Base-by-base conservation (phyloP, 257 asterid genomes). In the Solanum commersonii region DNA sequence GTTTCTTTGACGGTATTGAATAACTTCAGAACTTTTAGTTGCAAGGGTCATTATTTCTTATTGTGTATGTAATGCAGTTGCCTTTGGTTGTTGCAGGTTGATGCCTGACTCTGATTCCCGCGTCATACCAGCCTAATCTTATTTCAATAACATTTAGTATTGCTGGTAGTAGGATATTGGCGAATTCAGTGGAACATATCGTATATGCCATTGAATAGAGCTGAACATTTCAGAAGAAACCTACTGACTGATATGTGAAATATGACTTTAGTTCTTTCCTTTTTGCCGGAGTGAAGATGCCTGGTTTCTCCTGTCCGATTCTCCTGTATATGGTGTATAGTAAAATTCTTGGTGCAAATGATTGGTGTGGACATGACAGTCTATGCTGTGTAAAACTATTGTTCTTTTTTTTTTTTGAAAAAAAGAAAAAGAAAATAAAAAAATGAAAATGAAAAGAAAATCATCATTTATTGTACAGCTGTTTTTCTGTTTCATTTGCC, bases 291-390 rank as follows among this genome's bases (percentile, higher is more conserved):
- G 87, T 84, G 84, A 73, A 63, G 86, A 49, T 38, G 65, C 89
- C 91, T 79, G 89, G 90, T 90, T 87, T 83, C 77, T 84, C 60
- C 85, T 77, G 83, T 87, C 84, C 35, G 34, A 72, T 89, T 78
- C 38, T 84, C 72, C 72, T 92, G 89, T 90, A 90, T 68, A 88
- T 92, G 68, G 72, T 92, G 94, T 92, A 92, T 88, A 90, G 89
- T 88, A 56, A 87, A 87, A 89, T 89, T 86, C 88, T 84, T 82
- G 89, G 70, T 85, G 91, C 76, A 81, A 81, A 77, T 88, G 87
- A 77, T 79, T 88, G 89, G 88, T 88, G 89, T 87, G 87, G 89
- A 87, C 89, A 87, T 67, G 67, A 84, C 46, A 60, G 85, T 88
- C 84, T 65, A 84, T 88, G 86, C 65, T 83, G 87, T 83, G 76